Evolutionary conservation across 2,329 filamentous ascomycete genomes (phyloP), one percentile per base, ranked within the genome.

Genomic region (Coleophoma cylindrospora): DNA sequence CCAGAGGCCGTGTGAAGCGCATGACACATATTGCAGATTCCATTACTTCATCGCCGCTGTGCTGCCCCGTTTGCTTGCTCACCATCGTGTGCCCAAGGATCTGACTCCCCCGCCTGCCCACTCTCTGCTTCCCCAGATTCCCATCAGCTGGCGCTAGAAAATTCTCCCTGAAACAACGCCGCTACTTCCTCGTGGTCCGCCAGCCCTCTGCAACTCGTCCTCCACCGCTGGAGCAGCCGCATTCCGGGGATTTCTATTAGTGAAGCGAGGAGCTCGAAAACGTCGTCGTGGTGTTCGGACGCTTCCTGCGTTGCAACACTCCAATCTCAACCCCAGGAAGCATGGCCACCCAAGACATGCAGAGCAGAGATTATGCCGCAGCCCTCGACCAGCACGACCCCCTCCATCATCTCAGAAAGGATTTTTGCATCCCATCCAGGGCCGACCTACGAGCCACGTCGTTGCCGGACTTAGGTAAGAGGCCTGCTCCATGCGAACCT

Each of bases 391-490:
- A 69, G 0, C 71, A 80, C 58, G 86, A 89, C 63, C 67, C 74
- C n/a, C 68, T 90, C 34, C 68, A 69, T 21, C 70, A 75, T 51
- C 74, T 89, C 45, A 80, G 89, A 19, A 69, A 80, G 15, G 79
- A 92, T 59, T 96, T 94, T 65, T 74, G 86, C 47, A 83, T 95
- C 40, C 91, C 91, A 1, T 86, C 86, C 10, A 89, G 83, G 64
- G 73, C 71, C 6, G 87, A 91, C 43, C 67, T 95, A 50, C 83
- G 77, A 64, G 80, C 85, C 54, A 54, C 55, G 22, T 54, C 51
- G 13, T 54, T 64, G 34, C 38, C 48, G 14, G 50, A 57, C 53
- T 54, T 52, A 58, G 61, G 61, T 61, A 57, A 56, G 54, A 49
- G 41, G 33, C 11, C 34, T n/a, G 15, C 19, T 40, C 32, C 36